Evolutionary conservation across 208 protist species (phyloP).

Genomic region (Polymyxa betae): DNA sequence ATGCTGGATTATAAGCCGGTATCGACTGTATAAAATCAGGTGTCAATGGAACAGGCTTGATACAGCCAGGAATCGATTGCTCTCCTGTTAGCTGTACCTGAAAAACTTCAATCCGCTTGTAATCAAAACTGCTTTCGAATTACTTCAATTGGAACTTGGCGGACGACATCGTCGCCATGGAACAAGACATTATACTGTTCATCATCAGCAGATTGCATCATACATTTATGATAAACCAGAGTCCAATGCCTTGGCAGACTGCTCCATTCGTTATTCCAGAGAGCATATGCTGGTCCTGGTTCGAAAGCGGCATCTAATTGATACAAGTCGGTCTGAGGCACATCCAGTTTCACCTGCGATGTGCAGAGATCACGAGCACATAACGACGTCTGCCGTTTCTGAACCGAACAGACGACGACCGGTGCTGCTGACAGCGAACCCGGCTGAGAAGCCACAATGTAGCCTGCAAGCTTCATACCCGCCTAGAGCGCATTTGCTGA

Average conservation of each 20-base stretch:
- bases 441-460: neutral
- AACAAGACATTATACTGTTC: neutral
- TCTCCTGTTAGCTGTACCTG: neutral
- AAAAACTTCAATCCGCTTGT: too few relatives aligned
- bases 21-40: neutral
- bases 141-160: neutral
- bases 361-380: neutral
- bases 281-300: neutral
- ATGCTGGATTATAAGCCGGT: neutral
- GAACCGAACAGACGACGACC: neutral
- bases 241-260: neutral
- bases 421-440: neutral
- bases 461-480: neutral
- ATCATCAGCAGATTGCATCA: neutral
- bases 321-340: neutral
- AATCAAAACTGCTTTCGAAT: too few relatives aligned
- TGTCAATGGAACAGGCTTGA: neutral
- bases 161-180: neutral
- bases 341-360: neutral
- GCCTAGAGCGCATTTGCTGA: too few relatives aligned
- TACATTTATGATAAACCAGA: neutral
- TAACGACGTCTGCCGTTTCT: neutral
- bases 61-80: neutral
- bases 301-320: neutral
- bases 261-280: neutral